Conservation (phyloP, 2,329 filamentous ascomycete genomes). For the Cercospora berteroae region DNA sequence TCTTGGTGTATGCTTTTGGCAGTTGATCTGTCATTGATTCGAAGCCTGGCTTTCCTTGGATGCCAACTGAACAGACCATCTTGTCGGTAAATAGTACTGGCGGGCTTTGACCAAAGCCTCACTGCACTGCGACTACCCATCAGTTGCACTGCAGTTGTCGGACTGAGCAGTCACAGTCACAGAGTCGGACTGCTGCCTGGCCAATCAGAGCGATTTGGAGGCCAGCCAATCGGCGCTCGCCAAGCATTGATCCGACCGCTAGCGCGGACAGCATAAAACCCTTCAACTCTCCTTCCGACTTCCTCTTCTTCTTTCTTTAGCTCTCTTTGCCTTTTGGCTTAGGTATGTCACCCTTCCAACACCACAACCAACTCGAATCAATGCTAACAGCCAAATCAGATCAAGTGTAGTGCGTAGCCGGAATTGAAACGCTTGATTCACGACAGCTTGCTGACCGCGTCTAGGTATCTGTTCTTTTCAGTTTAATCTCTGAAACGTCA, state of each 20-base stretch:
- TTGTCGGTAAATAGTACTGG: too few relatives aligned
- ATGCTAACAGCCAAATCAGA: background rate
- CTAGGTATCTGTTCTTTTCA: conserved; percentile 11
- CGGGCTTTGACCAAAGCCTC: too few relatives aligned
- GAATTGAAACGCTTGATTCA: too few relatives aligned
- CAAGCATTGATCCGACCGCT: background rate
- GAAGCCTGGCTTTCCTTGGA: too few relatives aligned
- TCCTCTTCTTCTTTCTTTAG: conserved; percentile 4
- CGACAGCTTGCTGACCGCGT: too few relatives aligned
- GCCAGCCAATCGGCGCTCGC: background rate
- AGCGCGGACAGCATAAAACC: background rate
- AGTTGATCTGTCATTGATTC: too few relatives aligned
- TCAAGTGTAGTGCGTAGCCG: too few relatives aligned
- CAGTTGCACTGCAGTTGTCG: too few relatives aligned
- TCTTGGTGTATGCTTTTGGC: too few relatives aligned
- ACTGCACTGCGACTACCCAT: too few relatives aligned
- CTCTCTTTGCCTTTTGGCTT: conserved; percentile 20
- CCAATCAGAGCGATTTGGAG: background rate
- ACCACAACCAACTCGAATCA: background rate
- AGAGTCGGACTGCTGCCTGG: background rate
- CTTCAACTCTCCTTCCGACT: background rate
- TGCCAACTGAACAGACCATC: too few relatives aligned
- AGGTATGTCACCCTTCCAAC: background rate
- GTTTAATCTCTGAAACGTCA: conserved; percentile 9
- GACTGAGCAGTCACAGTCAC: background rate